Evolutionary conservation across 257 asterid species (phyloP), one percentile per base, ranked within the genome.

Genomic region (Nemophila menziesii): DNA sequence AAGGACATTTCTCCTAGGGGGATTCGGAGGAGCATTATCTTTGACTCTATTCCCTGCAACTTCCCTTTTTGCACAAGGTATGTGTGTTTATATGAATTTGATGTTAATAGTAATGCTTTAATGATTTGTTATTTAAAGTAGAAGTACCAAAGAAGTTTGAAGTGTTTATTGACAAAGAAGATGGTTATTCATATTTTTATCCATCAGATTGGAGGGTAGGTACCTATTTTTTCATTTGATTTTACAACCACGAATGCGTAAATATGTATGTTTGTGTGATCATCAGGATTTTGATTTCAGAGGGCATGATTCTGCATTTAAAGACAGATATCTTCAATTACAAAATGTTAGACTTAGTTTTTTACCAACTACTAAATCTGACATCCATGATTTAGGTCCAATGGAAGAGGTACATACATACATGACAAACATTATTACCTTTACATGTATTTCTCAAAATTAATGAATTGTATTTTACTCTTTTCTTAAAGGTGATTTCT

Each of bases 151-250:
- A 68, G 21, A 74, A 72, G 24, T 86, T 58, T 56, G 59, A 55
- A 46, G 52, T 49, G 13, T 86, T 79, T 68, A 77, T 77, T 6
- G 94, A 82, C 69, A 76, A 76, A 68, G 43, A 10, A 53, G 96
- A 86, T 72, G 96, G 94, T 16, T 86, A 86, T 66, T 67, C 96
- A 12, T 82, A 86, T 48, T 74, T 67, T 43, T 86, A 82, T 62
- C 96, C 96, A 39, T 79, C 94, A 51, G 96, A 86, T 57, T 82
- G 94, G 94, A 70, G 81, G 71, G 96, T 82, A 69, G 62, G 69
- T 4, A 16, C 5, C 3, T n/a, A n/a, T n/a, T n/a, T n/a, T n/a
- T n/a, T n/a, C n/a, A n/a, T n/a, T n/a, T n/a, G n/a, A n/a, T n/a
- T n/a, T n/a, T n/a, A n/a, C n/a, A n/a, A n/a, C n/a, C n/a, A n/a